Percentiles rank a stretch among this genome's conserved stretches.
Evolutionary conservation across 768 basidiomycete genomes (phyloP).

Genomic region (Mycena rebaudengoi): DNA sequence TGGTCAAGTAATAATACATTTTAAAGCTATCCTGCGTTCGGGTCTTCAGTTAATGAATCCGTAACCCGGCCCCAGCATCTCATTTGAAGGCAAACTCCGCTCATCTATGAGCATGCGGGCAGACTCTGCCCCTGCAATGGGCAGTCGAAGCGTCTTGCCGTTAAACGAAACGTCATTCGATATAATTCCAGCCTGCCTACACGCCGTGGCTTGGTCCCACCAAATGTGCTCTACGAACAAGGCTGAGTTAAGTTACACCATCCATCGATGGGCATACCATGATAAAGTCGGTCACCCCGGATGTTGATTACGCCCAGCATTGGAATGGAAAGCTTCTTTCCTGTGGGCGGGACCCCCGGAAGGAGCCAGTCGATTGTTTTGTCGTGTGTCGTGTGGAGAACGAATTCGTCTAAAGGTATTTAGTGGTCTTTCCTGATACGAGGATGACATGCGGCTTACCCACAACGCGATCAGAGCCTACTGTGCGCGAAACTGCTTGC

Average conservation of each 20-base stretch:
- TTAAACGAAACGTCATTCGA: conserved; percentile 31
- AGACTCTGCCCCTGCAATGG: conserved; percentile 34
- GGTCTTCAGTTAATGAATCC: conserved; percentile 27
- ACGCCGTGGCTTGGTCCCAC: conserved; percentile 40
- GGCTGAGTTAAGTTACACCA: not conserved
- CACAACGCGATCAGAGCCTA: conserved; percentile 60
- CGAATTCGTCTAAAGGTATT: conserved; percentile 54
- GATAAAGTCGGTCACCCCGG: conserved; percentile 44
- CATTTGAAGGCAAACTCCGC: conserved; percentile 33
- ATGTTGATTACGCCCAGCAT: conserved; percentile 67
- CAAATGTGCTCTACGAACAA: conserved; percentile 35
- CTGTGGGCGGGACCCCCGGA: conserved; percentile 62
- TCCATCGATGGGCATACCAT: conserved; percentile 18
- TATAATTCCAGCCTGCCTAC: conserved; percentile 31
- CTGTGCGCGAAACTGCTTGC: conserved; percentile 58
- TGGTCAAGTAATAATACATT: too few relatives aligned
- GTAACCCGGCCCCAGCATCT: conserved; percentile 34
- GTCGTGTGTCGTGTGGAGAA: conserved; percentile 56
- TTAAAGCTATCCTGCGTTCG: too few relatives aligned
- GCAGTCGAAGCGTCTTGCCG: conserved; percentile 33
- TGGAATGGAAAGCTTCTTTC: conserved; percentile 56
- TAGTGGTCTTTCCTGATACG: not conserved
- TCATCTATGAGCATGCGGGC: conserved; percentile 35
- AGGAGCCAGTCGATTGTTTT: conserved; percentile 56
- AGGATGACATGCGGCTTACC: conserved; percentile 39